Conservation (phyloP, 148 eudicot genomes). For the Cornus kousa region DNA sequence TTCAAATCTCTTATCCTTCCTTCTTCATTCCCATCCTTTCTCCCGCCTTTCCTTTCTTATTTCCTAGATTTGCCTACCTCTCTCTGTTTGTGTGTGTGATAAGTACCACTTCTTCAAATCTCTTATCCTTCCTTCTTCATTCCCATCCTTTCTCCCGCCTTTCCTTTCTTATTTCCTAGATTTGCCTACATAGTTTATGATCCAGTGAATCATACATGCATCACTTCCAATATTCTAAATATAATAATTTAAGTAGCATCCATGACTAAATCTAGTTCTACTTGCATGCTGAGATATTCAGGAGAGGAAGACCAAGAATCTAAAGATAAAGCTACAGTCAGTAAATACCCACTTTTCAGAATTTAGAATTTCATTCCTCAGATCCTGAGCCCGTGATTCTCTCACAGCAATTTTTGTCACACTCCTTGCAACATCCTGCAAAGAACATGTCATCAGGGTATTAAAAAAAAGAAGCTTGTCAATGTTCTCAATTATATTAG, state of each 20-base stretch:
- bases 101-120: no score
- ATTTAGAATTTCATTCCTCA: conserved; percentile 85
- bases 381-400: conserved; percentile 92
- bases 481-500: not conserved
- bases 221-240: no score
- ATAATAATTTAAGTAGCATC: not conserved
- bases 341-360: conserved; percentile 69
- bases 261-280: not conserved
- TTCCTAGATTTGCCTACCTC: no score
- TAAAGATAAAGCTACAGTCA: not conserved
- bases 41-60: no score
- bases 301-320: not conserved
- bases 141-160: no score
- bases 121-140: no score
- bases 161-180: no score
- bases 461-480: not conserved
- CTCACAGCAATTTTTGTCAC: conserved; percentile 80
- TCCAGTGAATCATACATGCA: no score
- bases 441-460: conserved; percentile 13
- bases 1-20: no score
- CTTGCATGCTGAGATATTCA: not conserved
- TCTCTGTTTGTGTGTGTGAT: no score
- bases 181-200: no score
- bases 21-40: no score
- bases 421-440: conserved; percentile 89